These are phyloP conservation scores for Nemania sp. DNA, from an alignment of 2,329 filamentous ascomycete species.

Conservation along the genomic window DNA sequence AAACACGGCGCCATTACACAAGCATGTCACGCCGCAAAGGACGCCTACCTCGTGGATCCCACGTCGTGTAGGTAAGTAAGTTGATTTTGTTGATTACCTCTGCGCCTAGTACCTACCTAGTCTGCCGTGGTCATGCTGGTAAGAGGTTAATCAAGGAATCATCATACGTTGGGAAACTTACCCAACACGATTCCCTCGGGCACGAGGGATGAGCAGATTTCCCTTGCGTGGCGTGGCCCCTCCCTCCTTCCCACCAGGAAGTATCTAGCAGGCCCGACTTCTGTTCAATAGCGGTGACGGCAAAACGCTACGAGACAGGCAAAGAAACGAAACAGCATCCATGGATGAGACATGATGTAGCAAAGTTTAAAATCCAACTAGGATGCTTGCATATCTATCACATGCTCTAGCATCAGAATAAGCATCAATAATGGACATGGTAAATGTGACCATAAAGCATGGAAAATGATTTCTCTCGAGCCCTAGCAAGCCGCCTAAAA, in stretches of 20 bases:
- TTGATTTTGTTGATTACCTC: conserved; percentile 1
- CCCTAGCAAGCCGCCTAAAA: not conserved
- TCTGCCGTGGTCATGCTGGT: no score
- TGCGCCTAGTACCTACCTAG: no score
- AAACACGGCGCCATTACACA: conserved; percentile 18
- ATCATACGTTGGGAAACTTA: conserved; percentile 6
- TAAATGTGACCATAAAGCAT: not conserved
- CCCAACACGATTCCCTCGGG: not conserved
- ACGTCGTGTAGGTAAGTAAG: conserved; percentile 7
- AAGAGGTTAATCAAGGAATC: not conserved
- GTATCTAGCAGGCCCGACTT: conserved; percentile 15
- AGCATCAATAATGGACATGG: not conserved
- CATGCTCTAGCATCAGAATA: not conserved
- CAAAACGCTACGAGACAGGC: not conserved
- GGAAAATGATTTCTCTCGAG: not conserved
- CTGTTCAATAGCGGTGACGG: conserved; percentile 11
- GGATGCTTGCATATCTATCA: not conserved
- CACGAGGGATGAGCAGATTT: not conserved
- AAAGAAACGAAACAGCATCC: not conserved
- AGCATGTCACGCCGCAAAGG: conserved; percentile 19
- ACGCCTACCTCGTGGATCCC: conserved; percentile 20
- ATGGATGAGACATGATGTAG: conserved; percentile 21
- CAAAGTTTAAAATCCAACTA: not conserved
- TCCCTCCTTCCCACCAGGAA: conserved; percentile 8
- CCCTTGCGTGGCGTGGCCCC: not conserved